Evolutionary conservation across 2,329 filamentous ascomycete genomes (phyloP).

Genomic region (Pezicula rhizophila): DNA sequence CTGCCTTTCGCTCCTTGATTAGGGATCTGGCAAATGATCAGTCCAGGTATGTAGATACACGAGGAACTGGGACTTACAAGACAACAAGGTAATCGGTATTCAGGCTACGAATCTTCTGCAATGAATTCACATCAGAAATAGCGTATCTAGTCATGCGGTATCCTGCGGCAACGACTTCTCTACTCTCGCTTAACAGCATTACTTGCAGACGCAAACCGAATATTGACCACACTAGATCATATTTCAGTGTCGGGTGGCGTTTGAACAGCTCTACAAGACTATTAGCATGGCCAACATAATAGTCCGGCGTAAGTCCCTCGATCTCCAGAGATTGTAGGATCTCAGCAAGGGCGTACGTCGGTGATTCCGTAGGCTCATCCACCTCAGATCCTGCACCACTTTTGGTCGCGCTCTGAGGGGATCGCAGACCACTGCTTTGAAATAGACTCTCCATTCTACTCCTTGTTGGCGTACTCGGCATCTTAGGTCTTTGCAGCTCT

Average conservation of each 20-base stretch:
- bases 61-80: constrained; percentile 37
- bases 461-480: constrained; percentile 40
- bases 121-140: constrained; percentile 83
- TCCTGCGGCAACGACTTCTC: constrained; percentile 90
- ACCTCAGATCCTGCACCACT: constrained; percentile 54
- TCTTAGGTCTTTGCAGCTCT: constrained; percentile 49
- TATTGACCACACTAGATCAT: constrained; percentile 91
- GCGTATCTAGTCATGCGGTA: constrained; percentile 92
- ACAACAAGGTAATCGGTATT: constrained; percentile 93
- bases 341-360: constrained; percentile 85
- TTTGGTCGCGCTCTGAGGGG: constrained; percentile 49
- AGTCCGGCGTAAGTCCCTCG: constrained; percentile 83
- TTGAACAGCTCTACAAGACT: constrained; percentile 95
- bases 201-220: constrained; percentile 92
- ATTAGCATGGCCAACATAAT: constrained; percentile 91
- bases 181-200: constrained; percentile 91
- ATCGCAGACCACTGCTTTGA: constrained; percentile 44
- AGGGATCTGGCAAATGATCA: constrained; percentile 52
- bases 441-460: constrained; percentile 42
- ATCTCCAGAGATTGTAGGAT: constrained; percentile 84
- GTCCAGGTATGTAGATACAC: background rate
- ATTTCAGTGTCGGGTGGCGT: constrained; percentile 85
- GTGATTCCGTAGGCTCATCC: constrained; percentile 73
- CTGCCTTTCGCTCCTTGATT: constrained; percentile 94
- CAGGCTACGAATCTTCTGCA: constrained; percentile 79